Base-by-base conservation (phyloP, 768 basidiomycete genomes). In the Strobilomyces dryophilus region DNA sequence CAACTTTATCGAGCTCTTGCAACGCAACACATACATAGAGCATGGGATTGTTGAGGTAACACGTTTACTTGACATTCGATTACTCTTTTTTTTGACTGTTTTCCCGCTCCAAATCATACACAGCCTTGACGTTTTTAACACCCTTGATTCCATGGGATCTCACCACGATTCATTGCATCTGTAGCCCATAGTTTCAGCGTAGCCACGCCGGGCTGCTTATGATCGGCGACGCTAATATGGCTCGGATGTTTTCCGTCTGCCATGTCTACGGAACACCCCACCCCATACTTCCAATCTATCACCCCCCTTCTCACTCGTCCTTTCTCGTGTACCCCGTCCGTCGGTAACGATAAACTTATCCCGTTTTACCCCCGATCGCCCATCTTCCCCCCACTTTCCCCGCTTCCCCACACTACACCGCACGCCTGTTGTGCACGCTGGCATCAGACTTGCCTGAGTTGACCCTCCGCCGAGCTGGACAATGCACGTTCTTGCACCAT, bases 331-430 rank as follows among this genome's bases (percentile, higher is more conserved):
- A 37, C 56, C 40, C 21, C 42, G 45, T 51, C 17, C 24, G 49
- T 35, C 39, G 26, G 18, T 40, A 45, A 47, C 48, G 3, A 43
- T 47, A 51, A 55, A 61, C 45, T 44, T 37, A 44, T 15, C 34
- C 20, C 29, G 1, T 40, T 27, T 52, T 52, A 52, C 52, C 45
- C 57, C 47, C 41, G 42, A 55, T 53, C 50, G 32, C 32, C 18
- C 6, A 10, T 34, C n/a, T 45, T 51, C 49, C 52, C 59, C 62
- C 65, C 50, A 42, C 46, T 51, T 69, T 57, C 66, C 68, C 63
- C 66, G 21, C 58, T 61, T 63, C 58, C 57, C 63, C 53, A 57
- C 51, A 57, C 42, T 49, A 49, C 37, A 42, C 37, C 27, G 37
- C 57, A 43, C 40, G 46, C 35, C 36, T 45, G 36, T 12, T 29